Evolutionary conservation across 352 stramenopile species (phyloP).

Genomic region (Globisporangium okanoganense): DNA sequence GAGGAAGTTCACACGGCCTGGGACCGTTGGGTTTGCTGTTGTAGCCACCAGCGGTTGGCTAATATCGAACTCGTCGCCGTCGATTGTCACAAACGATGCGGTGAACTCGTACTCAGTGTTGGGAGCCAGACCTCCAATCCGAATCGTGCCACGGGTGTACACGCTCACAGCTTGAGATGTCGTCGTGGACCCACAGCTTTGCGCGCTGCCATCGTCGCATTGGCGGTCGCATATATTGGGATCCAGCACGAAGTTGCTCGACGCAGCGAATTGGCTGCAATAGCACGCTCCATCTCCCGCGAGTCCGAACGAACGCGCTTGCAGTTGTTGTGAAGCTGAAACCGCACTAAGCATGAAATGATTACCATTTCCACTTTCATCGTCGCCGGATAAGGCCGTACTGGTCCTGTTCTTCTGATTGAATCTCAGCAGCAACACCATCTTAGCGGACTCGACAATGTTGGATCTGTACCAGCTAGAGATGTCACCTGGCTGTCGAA

Average conservation of each 20-base stretch:
- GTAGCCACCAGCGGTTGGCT: slow-evolving; percentile 21
- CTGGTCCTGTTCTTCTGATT: slow-evolving; percentile 17
- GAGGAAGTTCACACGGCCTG: slow-evolving; percentile 28
- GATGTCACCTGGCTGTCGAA: slow-evolving; percentile 20
- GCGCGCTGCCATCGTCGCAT: slow-evolving; percentile 13
- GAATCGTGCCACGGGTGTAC: slow-evolving; percentile 30
- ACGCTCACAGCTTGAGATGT: slow-evolving; percentile 21
- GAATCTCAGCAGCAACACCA: slow-evolving; percentile 31
- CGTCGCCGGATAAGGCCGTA: slow-evolving; percentile 14
- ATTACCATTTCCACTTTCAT: slow-evolving; percentile 28
- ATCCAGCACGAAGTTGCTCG: background rate
- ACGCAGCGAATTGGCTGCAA: slow-evolving; percentile 24
- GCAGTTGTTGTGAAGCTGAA: slow-evolving; percentile 7
- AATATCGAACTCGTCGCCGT: slow-evolving; percentile 31
- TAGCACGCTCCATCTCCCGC: slow-evolving; percentile 27
- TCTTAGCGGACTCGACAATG: slow-evolving; percentile 9
- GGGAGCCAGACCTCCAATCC: slow-evolving; percentile 28
- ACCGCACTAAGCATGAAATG: too few species aligned
- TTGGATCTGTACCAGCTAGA: slow-evolving; percentile 18
- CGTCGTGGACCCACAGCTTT: slow-evolving; percentile 18
- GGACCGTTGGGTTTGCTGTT: slow-evolving; percentile 30
- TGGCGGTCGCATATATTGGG: slow-evolving; percentile 17
- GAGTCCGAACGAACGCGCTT: slow-evolving; percentile 27
- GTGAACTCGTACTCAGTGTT: slow-evolving; percentile 34
- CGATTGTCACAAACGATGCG: slow-evolving; percentile 21